These are phyloP conservation scores for Talaromyces proteolyticus DNA, from an alignment of 495 filamentous ascomycete species.

Conservation along the genomic window DNA sequence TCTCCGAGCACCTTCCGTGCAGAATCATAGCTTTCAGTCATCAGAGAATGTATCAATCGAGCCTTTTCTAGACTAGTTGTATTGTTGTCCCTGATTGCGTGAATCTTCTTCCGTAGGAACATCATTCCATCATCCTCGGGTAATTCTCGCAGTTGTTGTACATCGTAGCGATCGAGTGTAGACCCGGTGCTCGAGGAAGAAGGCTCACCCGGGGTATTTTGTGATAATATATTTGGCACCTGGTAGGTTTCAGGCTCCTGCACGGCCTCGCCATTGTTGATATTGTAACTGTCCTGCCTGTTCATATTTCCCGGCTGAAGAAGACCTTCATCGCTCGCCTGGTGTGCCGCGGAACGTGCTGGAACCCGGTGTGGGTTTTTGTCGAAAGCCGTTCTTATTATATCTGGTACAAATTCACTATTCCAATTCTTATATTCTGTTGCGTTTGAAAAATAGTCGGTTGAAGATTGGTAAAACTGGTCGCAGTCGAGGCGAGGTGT, in stretches of 20 bases:
- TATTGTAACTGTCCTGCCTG: background rate
- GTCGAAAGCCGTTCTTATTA: too few relatives aligned
- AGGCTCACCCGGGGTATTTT: background rate
- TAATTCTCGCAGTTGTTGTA: conserved; percentile 1
- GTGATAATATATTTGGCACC: background rate
- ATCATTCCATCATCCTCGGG: conserved; percentile 95
- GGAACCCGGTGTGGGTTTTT: too few relatives aligned
- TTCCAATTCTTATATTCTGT: too few relatives aligned
- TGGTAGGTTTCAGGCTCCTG: background rate
- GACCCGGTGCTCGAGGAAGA: background rate
- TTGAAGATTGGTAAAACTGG: background rate
- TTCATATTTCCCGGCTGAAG: background rate
- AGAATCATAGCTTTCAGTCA: conserved; percentile 72
- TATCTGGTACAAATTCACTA: too few relatives aligned
- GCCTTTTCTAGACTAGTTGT: conserved; percentile 73
- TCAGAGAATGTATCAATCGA: conserved; percentile 70
- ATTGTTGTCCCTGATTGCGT: conserved; percentile 62
- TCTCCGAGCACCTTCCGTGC: conserved; percentile 27
- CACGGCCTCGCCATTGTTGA: background rate
- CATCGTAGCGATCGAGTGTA: background rate
- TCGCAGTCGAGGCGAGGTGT: background rate
- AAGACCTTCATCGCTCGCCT: background rate
- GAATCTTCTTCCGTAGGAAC: conserved; percentile 65
- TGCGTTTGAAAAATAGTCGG: background rate
- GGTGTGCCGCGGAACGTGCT: background rate